Conservation (phyloP, 352 stramenopile species). For the Phytophthora tentaculata region DNA sequence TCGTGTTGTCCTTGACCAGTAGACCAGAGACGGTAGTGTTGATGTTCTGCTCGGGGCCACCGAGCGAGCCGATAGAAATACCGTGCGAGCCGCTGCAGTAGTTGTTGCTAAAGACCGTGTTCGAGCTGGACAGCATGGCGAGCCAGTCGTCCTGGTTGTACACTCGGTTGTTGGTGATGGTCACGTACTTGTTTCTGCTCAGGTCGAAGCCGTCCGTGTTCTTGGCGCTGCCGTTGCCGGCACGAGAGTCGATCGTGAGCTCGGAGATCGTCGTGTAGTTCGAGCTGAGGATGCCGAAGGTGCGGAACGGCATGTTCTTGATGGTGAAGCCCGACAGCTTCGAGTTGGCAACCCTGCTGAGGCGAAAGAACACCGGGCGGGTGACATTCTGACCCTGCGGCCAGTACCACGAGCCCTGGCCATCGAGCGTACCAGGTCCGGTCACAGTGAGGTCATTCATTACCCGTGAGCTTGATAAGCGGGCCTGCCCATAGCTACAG, state of each 20-base stretch:
- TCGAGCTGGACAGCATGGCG: conserved; percentile 13
- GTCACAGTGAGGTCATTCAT: conserved; percentile 32
- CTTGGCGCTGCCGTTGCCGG: conserved; percentile 11
- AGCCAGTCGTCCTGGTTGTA: conserved; percentile 18
- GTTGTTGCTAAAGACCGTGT: conserved; percentile 25
- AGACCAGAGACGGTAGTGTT: conserved; percentile 30
- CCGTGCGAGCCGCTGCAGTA: conserved; percentile 26
- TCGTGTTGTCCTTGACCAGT: conserved; percentile 36
- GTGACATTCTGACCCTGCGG: conserved; percentile 31
- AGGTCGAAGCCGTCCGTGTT: conserved; percentile 15
- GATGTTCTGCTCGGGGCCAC: conserved; percentile 16
- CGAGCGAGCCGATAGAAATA: conserved; percentile 46
- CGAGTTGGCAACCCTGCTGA: conserved; percentile 27
- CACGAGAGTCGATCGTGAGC: conserved; percentile 25
- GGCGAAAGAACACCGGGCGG: conserved; percentile 39
- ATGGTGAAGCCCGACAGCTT: conserved; percentile 42
- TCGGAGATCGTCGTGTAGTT: conserved; percentile 25
- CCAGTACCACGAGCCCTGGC: conserved; percentile 47
- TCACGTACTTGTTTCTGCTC: conserved; percentile 20
- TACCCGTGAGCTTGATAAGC: conserved; percentile 34
- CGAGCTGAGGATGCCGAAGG: conserved; percentile 37
- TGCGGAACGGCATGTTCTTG: conserved; percentile 41
- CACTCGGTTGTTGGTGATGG: conserved; percentile 14
- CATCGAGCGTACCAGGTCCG: conserved; percentile 40
- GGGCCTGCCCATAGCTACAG: conserved; percentile 34